Evolutionary conservation across 495 filamentous ascomycete genomes (phyloP).

Genomic region (Neurospora sp.): DNA sequence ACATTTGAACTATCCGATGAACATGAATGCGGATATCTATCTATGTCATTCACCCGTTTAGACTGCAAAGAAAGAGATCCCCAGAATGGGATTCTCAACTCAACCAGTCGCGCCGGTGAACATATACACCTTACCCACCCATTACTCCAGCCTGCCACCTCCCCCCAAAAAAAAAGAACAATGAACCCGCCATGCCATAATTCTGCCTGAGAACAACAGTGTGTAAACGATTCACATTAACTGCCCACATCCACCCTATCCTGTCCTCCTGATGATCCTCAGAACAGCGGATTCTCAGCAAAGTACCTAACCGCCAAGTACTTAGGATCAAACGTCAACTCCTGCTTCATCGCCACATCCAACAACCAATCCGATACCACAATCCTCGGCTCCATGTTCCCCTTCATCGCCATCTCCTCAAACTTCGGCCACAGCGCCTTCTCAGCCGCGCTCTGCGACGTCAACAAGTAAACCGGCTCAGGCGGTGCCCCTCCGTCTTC

Average conservation of each 20-base stretch:
- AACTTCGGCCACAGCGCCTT: conserved; percentile 71
- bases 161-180: background rate
- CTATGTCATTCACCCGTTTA: background rate
- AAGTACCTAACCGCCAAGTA: conserved; percentile 39
- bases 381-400: conserved; percentile 63
- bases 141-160: background rate
- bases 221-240: background rate
- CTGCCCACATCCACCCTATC: background rate
- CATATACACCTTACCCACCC: background rate
- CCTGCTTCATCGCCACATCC: conserved; percentile 78
- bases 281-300: background rate
- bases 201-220: background rate
- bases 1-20: background rate
- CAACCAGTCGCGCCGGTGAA: background rate
- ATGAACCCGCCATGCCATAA: background rate
- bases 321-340: conserved; percentile 50
- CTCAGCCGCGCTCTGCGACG: conserved; percentile 51
- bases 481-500: conserved; percentile 45
- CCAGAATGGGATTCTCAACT: background rate
- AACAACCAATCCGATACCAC: conserved; percentile 82
- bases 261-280: background rate
- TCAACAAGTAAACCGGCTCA: conserved; percentile 71
- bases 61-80: background rate
- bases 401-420: conserved; percentile 58
- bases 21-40: background rate